Percentiles rank a stretch among this genome's conserved stretches.
These are phyloP conservation scores for Euryodendron excelsum DNA, from an alignment of 148 eudicot species.

Conservation along the genomic window DNA sequence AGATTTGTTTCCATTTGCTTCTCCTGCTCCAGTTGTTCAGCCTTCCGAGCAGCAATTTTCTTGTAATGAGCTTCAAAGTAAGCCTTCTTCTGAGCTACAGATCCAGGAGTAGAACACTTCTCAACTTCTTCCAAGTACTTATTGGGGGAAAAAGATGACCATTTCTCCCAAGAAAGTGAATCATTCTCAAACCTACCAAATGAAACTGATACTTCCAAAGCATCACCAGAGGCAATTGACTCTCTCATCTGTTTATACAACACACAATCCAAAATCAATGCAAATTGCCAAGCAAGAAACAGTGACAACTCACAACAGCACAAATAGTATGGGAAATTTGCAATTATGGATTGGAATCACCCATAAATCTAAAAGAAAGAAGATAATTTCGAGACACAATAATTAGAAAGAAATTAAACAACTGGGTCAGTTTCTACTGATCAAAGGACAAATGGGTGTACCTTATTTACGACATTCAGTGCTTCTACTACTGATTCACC, in stretches of 20 bases:
- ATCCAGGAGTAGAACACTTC: conserved; percentile 86
- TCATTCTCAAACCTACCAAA: conserved; percentile 93
- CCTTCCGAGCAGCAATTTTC: conserved; percentile 75
- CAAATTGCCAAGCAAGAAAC: conserved; percentile 17
- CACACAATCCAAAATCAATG: conserved; percentile 23
- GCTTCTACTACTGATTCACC: conserved; percentile 66
- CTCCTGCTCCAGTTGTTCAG: conserved; percentile 56
- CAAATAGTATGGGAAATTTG: neutral
- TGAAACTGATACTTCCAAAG: conserved; percentile 71
- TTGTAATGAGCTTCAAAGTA: conserved; percentile 97
- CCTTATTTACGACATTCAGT: conserved; percentile 54
- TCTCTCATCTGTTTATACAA: conserved; percentile 70
- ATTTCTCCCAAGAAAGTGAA: conserved; percentile 93
- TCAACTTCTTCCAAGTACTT: conserved; percentile 94
- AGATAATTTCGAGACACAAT: neutral
- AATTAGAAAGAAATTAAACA: conserved; percentile 18
- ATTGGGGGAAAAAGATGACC: conserved; percentile 89
- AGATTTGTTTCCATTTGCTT: conserved; percentile 29
- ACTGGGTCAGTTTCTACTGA: conserved; percentile 24
- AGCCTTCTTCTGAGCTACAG: conserved; percentile 94
- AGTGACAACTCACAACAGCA: conserved; percentile 5
- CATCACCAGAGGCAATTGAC: conserved; percentile 27
- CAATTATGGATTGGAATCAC: neutral
- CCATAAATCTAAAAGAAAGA: conserved; percentile 12
- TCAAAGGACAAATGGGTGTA: conserved; percentile 32